Base-by-base conservation (phyloP, 345 rosid species). In the Cardamine chenopodiifolia region DNA sequence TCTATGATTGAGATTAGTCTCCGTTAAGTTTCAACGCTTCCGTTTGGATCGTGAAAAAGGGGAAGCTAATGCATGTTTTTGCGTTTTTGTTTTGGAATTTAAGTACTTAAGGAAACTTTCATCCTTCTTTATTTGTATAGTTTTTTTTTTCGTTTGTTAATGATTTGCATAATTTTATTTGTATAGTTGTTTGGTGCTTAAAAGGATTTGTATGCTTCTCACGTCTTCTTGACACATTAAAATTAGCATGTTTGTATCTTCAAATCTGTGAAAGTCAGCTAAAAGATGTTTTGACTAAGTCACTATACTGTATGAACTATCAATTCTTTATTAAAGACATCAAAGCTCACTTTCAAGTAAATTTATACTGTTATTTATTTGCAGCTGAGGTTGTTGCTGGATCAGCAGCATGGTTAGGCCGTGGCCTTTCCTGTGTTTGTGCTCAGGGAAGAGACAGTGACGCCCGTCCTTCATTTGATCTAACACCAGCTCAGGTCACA, bases 301-400 rank as follows among this genome's bases (percentile, higher is more conserved):
- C 49, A 48, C 11, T 67, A 5, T 57, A 20, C 23, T 62, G 62
- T 22, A 4, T 50, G 3, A 37, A 2, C 40, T 6, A 22, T 50
- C 62, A 54, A 0, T 77, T 70, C 22, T 52, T 54, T 40, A 13
- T 50, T 65, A 68, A 73, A 74, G 66, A 61, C 39, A 39, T 61
- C 32, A 11, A 71, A 71, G 45, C 60, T 78, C 15, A 31, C 48
- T 70, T 81, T 85, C 23, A 72, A 62, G 49, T n/a, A 55, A 59
- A 18, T 20, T 44, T 55, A 42, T 34, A 1, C 3, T 44, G 34
- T 79, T 83, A 55, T 82, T 58, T 81, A 73, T 74, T 81, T 83
- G 73, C 92, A 91, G 99, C 97, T 83, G 99, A 95, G 84, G 99
- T 78, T 83, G 99, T 90, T 68, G 97, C 92, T 71, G 99, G 99